Evolutionary conservation across 75 land plant species (phyloP), one percentile per base, ranked within the genome.

Genomic region (Selaginella moellendorffii): DNA sequence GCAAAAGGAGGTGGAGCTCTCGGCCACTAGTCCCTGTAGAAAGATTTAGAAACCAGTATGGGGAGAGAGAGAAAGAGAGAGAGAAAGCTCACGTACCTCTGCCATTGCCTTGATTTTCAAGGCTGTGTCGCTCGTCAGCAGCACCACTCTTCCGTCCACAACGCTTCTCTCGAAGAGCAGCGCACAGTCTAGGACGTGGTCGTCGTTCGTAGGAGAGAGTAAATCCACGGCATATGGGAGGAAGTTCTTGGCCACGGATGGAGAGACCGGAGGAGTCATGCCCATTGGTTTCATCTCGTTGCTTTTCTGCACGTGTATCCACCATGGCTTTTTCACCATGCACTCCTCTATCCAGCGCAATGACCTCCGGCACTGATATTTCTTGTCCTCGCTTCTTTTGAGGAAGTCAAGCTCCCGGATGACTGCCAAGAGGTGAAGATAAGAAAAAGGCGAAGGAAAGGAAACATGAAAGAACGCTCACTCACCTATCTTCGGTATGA

Each of bases 91-190:
- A 22, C 12, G 25, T 75, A 91, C 97, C 81, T 92, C 95, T 62
- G 95, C 84, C 97, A 92, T 92, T 22, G 95, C 95, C 66, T 87
- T 88, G 59, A 92, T 83, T 61, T 79, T 88, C n/a, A 88, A 71
- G 53, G 95, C 72, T 14, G 72, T 70, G 63, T 85, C 93, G 64
- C 82, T 71, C 5, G 77, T 80, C 19, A 92, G 79, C 30, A 92
- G 79, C 58, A 81, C 86, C 24, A 85, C 73, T 26, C 72, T 73
- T 31, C 71, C 84, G 64, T 78, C 79, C 19, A 36, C 28, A 28
- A 71, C 68, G 17, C 64, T 63, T 29, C 59, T 73, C 65, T 67
- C 86, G 28, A 77, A 83, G 0, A 62, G 71, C 29, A 87, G 79
- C 23, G 89, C 95, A 70, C 82, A 92, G 0, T 85, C 86, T 56